Conservation (phyloP, 176 grass and related monocot species). For the Paspalum vaginatum region DNA sequence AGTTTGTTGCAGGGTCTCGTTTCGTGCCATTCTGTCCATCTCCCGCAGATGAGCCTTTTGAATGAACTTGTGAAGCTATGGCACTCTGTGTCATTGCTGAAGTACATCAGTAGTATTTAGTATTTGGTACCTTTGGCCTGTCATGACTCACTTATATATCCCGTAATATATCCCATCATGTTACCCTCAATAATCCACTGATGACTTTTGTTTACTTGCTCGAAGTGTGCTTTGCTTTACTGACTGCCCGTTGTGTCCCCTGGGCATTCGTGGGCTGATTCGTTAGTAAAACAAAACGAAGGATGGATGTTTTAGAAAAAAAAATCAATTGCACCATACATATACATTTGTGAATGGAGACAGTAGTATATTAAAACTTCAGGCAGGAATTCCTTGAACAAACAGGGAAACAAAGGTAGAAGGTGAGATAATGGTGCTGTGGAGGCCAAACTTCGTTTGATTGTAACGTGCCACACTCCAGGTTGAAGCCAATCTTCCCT, state of each 20-base stretch:
- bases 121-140: conserved; percentile 38
- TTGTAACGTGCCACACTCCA: too few species aligned
- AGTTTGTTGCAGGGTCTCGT: neutral
- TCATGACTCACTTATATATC: conserved; percentile 32
- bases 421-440: too few species aligned
- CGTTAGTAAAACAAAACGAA: too few species aligned
- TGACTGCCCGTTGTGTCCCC: neutral
- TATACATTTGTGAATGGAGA: too few species aligned
- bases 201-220: conserved; percentile 34
- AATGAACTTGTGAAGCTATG: conserved; percentile 56
- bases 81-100: conserved; percentile 33
- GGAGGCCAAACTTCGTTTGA: too few species aligned
- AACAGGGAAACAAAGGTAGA: too few species aligned
- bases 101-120: conserved; percentile 45
- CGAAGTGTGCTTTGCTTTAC: neutral
- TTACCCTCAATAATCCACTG: neutral
- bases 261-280: too few species aligned
- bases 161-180: conserved; percentile 13
- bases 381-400: too few species aligned
- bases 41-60: neutral
- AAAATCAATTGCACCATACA: too few species aligned
- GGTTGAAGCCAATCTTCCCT: too few species aligned
- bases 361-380: too few species aligned
- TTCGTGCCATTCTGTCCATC: conserved; percentile 7
- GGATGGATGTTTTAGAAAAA: too few species aligned